Base-by-base conservation (phyloP, 2,329 filamentous ascomycete species). In the Sodiomyces alkalinus region DNA sequence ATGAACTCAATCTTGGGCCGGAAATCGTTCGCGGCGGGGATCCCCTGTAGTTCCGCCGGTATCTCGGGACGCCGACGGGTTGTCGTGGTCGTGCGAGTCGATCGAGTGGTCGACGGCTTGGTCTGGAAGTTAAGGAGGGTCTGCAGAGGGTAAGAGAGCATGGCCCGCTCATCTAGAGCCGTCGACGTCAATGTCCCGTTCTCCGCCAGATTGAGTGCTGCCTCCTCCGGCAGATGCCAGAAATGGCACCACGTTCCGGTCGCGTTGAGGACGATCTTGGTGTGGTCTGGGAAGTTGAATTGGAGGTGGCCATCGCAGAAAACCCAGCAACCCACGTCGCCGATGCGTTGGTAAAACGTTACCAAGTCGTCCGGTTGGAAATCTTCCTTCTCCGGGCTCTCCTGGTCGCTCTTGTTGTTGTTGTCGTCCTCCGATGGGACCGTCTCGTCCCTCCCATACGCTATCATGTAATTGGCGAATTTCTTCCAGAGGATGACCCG, bases 221-320 rank as follows among this genome's bases (percentile, higher is more conserved):
- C 80, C 33, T 78, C 70, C n/a, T 71, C 58, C 0, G 78, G 71
- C 13, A 86, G 68, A 43, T 81, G 76, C 56, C 80, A 80, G 46
- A 85, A 82, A 46, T 81, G 77, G 40, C 79, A 77, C 62, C 74
- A 78, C 2, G 66, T 71, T n/a, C 78, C 80, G 17, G 77, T 69
- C 1, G 75, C 58, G 33, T 82, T 80, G 16, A 90, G 56, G 9
- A 87, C 76, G 30, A 90, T 68, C 53, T 90, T 90, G 33, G 81
- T 87, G 49, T 90, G 81, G 41, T 90, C 81, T 3, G 81, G 80
- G 49, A 90, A 90, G 54, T 90, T 87, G 53, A 87, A 80, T 68
- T 83, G 80, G 39, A 86, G 64, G 42, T 81, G 79, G 3, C 81
- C 81, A 46, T 87, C 80, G 31, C 68, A 70, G 43, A 87, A 87